phyloP scores from a whole-genome alignment of 805 yeast genomes.

The Wickerhamiella azymoides region DNA sequence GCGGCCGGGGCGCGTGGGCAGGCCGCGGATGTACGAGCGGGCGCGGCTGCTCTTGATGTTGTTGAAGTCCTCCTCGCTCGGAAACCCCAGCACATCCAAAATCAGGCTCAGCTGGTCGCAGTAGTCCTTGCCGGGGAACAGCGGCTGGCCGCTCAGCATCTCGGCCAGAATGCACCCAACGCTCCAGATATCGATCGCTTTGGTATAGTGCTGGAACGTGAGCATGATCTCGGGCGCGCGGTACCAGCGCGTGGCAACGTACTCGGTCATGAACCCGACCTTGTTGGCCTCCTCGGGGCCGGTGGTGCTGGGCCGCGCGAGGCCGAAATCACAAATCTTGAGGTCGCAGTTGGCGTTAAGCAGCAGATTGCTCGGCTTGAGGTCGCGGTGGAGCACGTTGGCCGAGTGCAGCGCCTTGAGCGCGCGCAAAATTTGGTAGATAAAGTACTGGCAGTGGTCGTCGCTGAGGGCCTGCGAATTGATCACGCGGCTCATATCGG shows the following conservation, averaged over 20 bases:
- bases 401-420: constrained; percentile 80
- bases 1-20: constrained; percentile 44
- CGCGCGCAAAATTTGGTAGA: constrained; percentile 86
- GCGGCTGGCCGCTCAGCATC: constrained; percentile 75
- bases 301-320: constrained; percentile 80
- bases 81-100: constrained; percentile 80
- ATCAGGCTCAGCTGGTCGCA: constrained; percentile 90
- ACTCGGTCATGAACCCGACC: constrained; percentile 90
- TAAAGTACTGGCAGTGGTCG: constrained; percentile 85
- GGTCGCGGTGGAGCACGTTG: constrained; percentile 83
- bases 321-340: constrained; percentile 91
- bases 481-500: constrained; percentile 96
- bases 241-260: constrained; percentile 98
- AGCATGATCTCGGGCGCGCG: constrained; percentile 97
- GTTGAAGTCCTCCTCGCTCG: constrained; percentile 53
- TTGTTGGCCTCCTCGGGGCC: constrained; percentile 45
- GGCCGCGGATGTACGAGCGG: constrained; percentile 74
- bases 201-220: constrained; percentile 85
- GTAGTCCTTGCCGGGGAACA: constrained; percentile 90
- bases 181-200: constrained; percentile 96
- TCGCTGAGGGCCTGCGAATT: constrained; percentile 88
- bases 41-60: constrained; percentile 78
- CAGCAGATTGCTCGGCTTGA: constrained; percentile 84
- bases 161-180: constrained; percentile 96
- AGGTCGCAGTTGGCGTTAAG: constrained; percentile 95